These are phyloP conservation scores for Cephalotrichum gorgonifer DNA, from an alignment of 2,329 filamentous ascomycete genomes.

Conservation along the genomic window DNA sequence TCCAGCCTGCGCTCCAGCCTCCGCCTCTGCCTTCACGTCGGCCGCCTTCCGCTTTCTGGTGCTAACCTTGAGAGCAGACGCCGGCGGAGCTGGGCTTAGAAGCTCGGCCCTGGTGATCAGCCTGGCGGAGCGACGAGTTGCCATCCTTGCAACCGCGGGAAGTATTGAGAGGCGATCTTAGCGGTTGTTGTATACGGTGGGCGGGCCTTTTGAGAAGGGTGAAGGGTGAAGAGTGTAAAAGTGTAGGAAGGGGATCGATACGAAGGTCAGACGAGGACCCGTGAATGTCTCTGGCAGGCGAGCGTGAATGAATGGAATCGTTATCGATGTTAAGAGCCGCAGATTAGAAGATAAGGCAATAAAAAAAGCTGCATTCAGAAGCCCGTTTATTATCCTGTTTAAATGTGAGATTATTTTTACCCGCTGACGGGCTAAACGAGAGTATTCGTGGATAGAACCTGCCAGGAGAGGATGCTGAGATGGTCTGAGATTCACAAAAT, in stretches of 20 bases:
- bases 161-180: no score
- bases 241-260: background rate
- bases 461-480: background rate
- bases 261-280: background rate
- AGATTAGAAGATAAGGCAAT: no score
- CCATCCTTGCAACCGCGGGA: background rate
- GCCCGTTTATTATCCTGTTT: no score
- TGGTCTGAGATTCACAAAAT: background rate
- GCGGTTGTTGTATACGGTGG: no score
- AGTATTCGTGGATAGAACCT: background rate
- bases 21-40: background rate
- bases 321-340: no score
- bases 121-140: conserved; percentile 4
- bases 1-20: background rate
- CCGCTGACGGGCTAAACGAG: background rate
- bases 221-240: background rate
- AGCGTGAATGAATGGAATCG: background rate
- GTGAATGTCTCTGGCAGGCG: background rate
- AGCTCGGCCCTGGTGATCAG: conserved; percentile 1
- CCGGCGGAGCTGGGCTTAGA: background rate
- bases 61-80: background rate
- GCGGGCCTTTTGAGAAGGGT: no score
- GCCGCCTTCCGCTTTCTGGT: background rate
- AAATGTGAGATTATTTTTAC: background rate
- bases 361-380: no score